phyloP scores from a whole-genome alignment of 495 filamentous ascomycete genomes.

The Daldinia loculata region DNA sequence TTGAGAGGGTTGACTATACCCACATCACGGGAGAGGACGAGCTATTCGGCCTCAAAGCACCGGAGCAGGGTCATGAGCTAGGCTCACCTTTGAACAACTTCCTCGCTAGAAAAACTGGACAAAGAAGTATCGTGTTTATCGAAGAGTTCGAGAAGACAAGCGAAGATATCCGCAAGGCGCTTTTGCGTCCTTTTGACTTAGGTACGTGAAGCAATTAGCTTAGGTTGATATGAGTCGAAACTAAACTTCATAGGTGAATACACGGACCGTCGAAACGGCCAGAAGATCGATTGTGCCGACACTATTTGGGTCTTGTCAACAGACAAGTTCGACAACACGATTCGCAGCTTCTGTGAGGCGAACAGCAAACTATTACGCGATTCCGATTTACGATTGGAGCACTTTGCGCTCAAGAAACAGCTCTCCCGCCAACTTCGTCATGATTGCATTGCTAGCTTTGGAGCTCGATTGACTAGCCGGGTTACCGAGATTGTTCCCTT shows the following conservation, averaged over 20 bases:
- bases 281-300: constrained; percentile 59
- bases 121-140: constrained; percentile 60
- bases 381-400: constrained; percentile 31
- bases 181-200: constrained; percentile 58
- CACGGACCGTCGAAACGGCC: constrained; percentile 54
- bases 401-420: constrained; percentile 38
- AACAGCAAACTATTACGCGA: constrained; percentile 40
- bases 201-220: constrained; percentile 43
- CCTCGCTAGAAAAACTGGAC: constrained; percentile 52
- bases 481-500: constrained; percentile 59
- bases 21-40: constrained; percentile 49
- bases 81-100: constrained; percentile 64
- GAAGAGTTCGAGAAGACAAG: constrained; percentile 69
- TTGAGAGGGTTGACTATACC: constrained; percentile 57
- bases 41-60: constrained; percentile 56
- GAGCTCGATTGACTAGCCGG: constrained; percentile 51
- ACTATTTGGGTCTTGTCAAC: constrained; percentile 67
- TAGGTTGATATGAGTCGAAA: constrained; percentile 28
- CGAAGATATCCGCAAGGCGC: constrained; percentile 50
- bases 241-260: constrained; percentile 44
- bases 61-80: constrained; percentile 47
- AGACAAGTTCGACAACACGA: constrained; percentile 55
- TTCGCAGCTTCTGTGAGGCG: constrained; percentile 49
- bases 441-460: constrained; percentile 44
- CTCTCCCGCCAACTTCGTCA: constrained; percentile 47